Conservation (phyloP, 2,329 filamentous ascomycete genomes). For the Penicillium sp. region DNA sequence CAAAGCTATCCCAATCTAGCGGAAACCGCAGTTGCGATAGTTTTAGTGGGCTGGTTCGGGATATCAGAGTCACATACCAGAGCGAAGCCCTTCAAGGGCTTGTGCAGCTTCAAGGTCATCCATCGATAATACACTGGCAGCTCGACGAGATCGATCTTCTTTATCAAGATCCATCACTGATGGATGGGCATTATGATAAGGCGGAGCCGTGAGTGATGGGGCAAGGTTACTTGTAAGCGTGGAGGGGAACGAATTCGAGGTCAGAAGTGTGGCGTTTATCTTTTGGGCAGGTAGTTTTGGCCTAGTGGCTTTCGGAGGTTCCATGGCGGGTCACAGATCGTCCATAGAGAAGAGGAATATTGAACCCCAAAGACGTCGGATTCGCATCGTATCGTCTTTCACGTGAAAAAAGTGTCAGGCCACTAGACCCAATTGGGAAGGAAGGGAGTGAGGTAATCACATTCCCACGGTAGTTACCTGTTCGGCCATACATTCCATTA, state of each 20-base stretch:
- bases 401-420: constrained; percentile 11
- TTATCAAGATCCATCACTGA: constrained; percentile 35
- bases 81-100: constrained; percentile 70
- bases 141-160: constrained; percentile 44
- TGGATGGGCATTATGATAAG: constrained; percentile 28
- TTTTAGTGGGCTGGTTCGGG: neutral
- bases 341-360: constrained; percentile 1
- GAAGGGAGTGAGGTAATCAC: constrained; percentile 6
- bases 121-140: constrained; percentile 48
- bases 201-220: constrained; percentile 6
- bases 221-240: constrained; percentile 9
- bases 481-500: neutral
- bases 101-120: constrained; percentile 63
- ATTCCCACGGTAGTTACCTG: neutral
- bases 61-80: constrained; percentile 53
- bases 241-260: constrained; percentile 9
- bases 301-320: constrained; percentile 8
- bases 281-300: neutral
- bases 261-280: constrained; percentile 11
- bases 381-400: constrained; percentile 8
- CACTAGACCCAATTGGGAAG: constrained; percentile 2
- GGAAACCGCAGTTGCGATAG: neutral
- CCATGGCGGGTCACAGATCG: constrained; percentile 12
- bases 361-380: constrained; percentile 1
- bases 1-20: neutral